A percentile compares a stretch with the other conserved stretches of the same genome.
Evolutionary conservation across 345 rosid species (phyloP).

Genomic region (Theobroma cacao): DNA sequence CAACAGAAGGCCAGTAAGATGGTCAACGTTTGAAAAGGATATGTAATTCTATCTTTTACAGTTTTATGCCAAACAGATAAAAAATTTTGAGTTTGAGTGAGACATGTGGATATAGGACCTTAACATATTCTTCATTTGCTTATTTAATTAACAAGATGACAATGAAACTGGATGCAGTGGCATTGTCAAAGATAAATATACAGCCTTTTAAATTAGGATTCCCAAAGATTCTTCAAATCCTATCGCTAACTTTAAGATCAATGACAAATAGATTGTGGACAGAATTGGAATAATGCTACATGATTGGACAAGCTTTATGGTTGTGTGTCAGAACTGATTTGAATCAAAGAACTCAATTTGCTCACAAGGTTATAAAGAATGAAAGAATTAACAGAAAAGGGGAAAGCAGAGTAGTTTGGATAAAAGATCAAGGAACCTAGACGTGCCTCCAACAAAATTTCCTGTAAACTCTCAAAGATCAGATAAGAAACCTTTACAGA

Average conservation of each 20-base stretch:
- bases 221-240: not conserved
- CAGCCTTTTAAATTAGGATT: not conserved
- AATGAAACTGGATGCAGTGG: not conserved
- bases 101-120: not conserved
- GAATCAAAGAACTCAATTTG: not conserved
- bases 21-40: not conserved
- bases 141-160: not conserved
- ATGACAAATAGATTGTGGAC: not conserved
- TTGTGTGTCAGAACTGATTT: no score
- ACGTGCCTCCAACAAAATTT: not conserved
- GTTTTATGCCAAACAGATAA: not conserved
- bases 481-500: not conserved
- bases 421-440: not conserved
- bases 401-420: not conserved
- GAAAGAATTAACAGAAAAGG: not conserved
- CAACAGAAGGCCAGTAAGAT: slow-evolving; percentile 7
- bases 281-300: not conserved
- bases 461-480: not conserved
- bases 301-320: not conserved
- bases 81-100: not conserved
- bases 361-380: not conserved
- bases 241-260: not conserved
- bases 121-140: not conserved
- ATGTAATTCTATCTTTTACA: not conserved
- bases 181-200: not conserved